These are phyloP conservation scores for Roridomyces roridus DNA, from an alignment of 768 basidiomycete species.

Conservation along the genomic window DNA sequence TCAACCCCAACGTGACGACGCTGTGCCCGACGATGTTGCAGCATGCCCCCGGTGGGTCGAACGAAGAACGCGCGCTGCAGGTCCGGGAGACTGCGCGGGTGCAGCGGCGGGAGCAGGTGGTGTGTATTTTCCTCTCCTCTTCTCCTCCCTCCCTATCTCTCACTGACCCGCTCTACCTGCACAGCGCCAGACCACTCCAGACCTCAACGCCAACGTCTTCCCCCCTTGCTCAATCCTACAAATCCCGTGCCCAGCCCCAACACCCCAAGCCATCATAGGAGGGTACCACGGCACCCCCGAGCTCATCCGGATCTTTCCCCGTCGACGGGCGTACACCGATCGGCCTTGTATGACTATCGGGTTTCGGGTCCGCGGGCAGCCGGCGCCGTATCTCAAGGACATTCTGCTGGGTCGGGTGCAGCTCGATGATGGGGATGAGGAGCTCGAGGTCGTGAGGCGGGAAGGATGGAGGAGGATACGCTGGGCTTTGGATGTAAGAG, in stretches of 20 bases:
- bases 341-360: slow-evolving; percentile 4
- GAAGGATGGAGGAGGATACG: slow-evolving; percentile 10
- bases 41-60: too few species aligned
- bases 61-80: too few species aligned
- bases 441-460: neutral
- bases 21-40: too few species aligned
- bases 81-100: too few species aligned
- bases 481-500: slow-evolving; percentile 15
- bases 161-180: too few species aligned
- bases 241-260: slow-evolving; percentile 4
- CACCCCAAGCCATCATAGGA: slow-evolving; percentile 9
- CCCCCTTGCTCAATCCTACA: neutral
- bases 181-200: too few species aligned
- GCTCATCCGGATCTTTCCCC: slow-evolving; percentile 11
- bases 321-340: slow-evolving; percentile 1
- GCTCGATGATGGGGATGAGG: slow-evolving; percentile 6
- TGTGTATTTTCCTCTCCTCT: too few species aligned
- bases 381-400: slow-evolving; percentile 17
- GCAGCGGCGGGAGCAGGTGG: too few species aligned
- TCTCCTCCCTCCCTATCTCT: too few species aligned
- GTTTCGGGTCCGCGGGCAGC: slow-evolving; percentile 8
- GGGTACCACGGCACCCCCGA: neutral
- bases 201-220: neutral
- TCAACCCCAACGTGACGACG: too few species aligned
- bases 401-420: slow-evolving; percentile 2